Evolutionary conservation across 768 basidiomycete genomes (phyloP).

Genomic region (Boletus speciosus): DNA sequence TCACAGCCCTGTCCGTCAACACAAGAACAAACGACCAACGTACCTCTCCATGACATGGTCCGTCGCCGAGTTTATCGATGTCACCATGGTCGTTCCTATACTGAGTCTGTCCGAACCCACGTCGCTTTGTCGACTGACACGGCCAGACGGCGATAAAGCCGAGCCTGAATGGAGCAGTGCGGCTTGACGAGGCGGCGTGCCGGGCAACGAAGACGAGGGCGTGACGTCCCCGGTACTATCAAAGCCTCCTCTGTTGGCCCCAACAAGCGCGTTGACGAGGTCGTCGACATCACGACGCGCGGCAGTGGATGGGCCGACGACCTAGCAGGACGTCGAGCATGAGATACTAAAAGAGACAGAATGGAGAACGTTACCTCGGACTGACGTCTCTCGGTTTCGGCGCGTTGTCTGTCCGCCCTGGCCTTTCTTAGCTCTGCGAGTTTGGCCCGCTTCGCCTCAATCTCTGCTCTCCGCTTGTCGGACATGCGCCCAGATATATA

Average conservation of each 20-base stretch:
- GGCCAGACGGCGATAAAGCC: constrained; percentile 48
- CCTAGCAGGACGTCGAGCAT: constrained; percentile 21
- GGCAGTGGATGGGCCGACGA: constrained; percentile 38
- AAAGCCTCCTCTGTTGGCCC: constrained; percentile 43
- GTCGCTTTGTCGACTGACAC: constrained; percentile 71
- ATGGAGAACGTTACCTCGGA: constrained; percentile 19
- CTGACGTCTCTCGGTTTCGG: constrained; percentile 41
- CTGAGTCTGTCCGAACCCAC: constrained; percentile 47
- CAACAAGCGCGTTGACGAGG: constrained; percentile 58
- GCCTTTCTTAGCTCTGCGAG: constrained; percentile 81
- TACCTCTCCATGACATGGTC: constrained; percentile 72
- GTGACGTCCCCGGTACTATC: constrained; percentile 61
- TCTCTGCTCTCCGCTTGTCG: constrained; percentile 75
- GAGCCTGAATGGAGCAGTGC: constrained; percentile 35
- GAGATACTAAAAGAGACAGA: constrained; percentile 1
- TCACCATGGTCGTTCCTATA: constrained; percentile 43
- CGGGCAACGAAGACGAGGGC: constrained; percentile 68
- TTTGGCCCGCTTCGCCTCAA: constrained; percentile 86
- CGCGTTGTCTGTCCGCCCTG: constrained; percentile 63
- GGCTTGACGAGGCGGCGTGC: constrained; percentile 55
- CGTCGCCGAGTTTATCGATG: constrained; percentile 51
- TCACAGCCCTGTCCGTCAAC: background rate
- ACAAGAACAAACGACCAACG: constrained; percentile 17
- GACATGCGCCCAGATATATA: constrained; percentile 39
- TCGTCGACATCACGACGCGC: constrained; percentile 64